phyloP scores from a whole-genome alignment of 352 stramenopile species.

The Globisporangium rhizosaccharum region DNA sequence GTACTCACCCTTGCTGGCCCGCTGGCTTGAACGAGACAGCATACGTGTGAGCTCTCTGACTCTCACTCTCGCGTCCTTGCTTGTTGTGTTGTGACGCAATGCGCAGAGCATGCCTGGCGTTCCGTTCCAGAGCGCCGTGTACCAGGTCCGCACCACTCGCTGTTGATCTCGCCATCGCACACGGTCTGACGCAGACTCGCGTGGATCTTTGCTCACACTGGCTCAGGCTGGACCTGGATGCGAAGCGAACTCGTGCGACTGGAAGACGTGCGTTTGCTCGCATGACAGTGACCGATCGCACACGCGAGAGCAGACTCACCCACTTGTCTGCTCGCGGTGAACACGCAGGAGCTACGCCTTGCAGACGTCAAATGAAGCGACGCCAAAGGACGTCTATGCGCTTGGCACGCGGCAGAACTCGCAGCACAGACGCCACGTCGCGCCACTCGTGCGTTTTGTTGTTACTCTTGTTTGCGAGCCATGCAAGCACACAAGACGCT shows the following conservation, averaged over 20 bases:
- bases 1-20: not conserved
- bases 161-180: not conserved
- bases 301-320: not conserved
- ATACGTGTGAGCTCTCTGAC: not conserved
- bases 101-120: slow-evolving; percentile 37
- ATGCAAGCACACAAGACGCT: not conserved
- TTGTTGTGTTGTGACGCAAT: not conserved
- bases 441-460: slow-evolving; percentile 35
- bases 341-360: slow-evolving; percentile 47
- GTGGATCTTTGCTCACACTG: not conserved
- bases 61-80: not conserved
- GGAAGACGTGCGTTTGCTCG: slow-evolving; percentile 54
- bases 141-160: slow-evolving; percentile 30
- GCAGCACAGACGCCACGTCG: slow-evolving; percentile 59
- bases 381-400: slow-evolving; percentile 16
- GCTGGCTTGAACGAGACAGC: not conserved
- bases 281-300: not conserved
- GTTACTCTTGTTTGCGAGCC: not conserved
- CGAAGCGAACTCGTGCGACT: slow-evolving; percentile 37
- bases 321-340: not conserved
- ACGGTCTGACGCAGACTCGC: not conserved
- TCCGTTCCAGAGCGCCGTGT: slow-evolving; percentile 59
- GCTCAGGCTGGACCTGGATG: slow-evolving; percentile 41
- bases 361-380: slow-evolving; percentile 47
- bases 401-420: slow-evolving; percentile 36